Percentiles rank a stretch among this genome's conserved stretches.
Evolutionary conservation across 169 alveolate species (phyloP).

Genomic region (Cryptosporidium bovis): DNA sequence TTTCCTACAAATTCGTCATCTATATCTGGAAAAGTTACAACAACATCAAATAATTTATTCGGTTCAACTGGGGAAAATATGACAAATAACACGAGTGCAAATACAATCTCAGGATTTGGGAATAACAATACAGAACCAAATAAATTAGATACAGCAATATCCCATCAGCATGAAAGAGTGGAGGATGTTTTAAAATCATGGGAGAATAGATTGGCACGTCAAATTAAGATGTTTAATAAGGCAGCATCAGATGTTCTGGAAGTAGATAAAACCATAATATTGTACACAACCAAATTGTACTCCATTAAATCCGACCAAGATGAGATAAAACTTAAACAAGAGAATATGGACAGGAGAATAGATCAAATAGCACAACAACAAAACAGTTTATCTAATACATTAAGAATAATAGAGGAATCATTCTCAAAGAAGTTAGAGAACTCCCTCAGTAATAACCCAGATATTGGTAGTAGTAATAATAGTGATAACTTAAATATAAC

Average conservation of each 20-base stretch:
- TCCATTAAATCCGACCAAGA: conserved; percentile 60
- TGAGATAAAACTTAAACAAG: conserved; percentile 58
- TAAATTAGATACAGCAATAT: conserved; percentile 9
- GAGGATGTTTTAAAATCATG: conserved; percentile 64
- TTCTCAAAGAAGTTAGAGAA: conserved; percentile 54
- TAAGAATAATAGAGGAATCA: conserved; percentile 59
- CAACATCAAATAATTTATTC: conserved; percentile 6
- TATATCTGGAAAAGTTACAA: background rate
- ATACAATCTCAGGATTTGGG: background rate
- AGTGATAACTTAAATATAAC: background rate
- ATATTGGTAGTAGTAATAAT: background rate
- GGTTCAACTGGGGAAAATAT: background rate
- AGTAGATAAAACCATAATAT: conserved; percentile 62
- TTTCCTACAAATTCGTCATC: background rate
- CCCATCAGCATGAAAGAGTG: conserved; percentile 72
- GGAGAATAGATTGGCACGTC: conserved; percentile 57
- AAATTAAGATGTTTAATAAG: conserved; percentile 53
- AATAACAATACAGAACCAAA: background rate
- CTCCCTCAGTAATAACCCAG: background rate
- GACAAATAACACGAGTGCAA: background rate
- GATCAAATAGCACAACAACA: conserved; percentile 74
- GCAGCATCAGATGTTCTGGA: conserved; percentile 66
- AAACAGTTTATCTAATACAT: conserved; percentile 52
- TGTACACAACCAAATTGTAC: conserved; percentile 46
- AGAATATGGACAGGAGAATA: conserved; percentile 64